Evolutionary conservation across 331 rosid genomes (phyloP), one percentile per base, ranked within the genome.

Genomic region (Rosa hybrid): DNA sequence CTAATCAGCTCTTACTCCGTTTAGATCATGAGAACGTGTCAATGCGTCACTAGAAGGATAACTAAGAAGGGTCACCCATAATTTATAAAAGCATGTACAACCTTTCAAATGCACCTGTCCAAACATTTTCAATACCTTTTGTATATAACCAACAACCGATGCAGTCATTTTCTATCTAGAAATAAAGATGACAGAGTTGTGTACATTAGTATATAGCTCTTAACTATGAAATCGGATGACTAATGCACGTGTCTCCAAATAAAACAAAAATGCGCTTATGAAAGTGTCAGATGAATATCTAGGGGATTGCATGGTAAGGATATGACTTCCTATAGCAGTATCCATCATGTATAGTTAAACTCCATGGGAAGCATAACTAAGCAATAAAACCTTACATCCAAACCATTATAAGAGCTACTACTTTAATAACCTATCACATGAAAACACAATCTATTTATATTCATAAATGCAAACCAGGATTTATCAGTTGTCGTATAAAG

Each of bases 381-480:
- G 39, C 64, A 57, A 25, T 41, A 62, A 62, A 62, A 12, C 41
- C 18, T 12, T 13, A 25, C 10, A 4, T 53, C 42, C 8, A 63
- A 13, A 30, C 30, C 42, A 63, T 63, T 1, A 44, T 27, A 23
- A 75, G 23, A 59, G 69, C 38, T 14, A 13, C 27, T 59, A 42
- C 53, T n/a, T 41, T 20, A 34, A 53, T 34, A 53, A 34, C n/a
- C 77, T 56, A n/a, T 12, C 77, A 51, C 71, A 16, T 9, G 44
- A 41, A 75, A 49, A 42, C 56, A 42, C 25, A 41, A 56, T 59
- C 8, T 23, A 44, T 25, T 44, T 60, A 62, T 23, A 25, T 45
- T n/a, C 79, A 76, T 44, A 8, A 76, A 46, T 17, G 71, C 12
- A 21, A 75, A 59, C 59, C 59, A 45, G 39, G 25, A 60, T 60